These are phyloP conservation scores for Globisporangium ultimum DNA, from an alignment of 352 stramenopile species.

Conservation along the genomic window DNA sequence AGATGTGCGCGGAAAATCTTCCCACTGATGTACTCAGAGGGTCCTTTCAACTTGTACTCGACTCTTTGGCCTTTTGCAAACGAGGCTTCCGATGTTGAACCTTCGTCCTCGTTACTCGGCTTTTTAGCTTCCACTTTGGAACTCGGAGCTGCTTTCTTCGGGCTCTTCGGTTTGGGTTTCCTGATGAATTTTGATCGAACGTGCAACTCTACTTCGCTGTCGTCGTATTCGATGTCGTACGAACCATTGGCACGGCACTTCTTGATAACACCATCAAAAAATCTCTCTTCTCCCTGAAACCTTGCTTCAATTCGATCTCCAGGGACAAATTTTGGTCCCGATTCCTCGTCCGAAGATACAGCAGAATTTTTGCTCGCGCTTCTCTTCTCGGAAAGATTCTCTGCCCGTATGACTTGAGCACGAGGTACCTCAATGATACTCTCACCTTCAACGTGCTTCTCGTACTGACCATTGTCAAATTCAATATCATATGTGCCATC, in stretches of 20 bases:
- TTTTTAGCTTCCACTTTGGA: constrained; percentile 11
- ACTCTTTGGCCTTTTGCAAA: constrained; percentile 56
- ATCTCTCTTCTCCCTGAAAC: constrained; percentile 35
- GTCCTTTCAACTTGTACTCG: constrained; percentile 50
- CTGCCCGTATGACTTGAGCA: constrained; percentile 28
- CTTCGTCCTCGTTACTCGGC: constrained; percentile 18
- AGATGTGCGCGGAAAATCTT: constrained; percentile 36
- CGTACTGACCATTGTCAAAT: constrained; percentile 52
- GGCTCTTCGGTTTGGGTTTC: constrained; percentile 29
- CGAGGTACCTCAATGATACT: constrained; percentile 39
- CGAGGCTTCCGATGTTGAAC: constrained; percentile 28
- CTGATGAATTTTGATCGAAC: constrained; percentile 49
- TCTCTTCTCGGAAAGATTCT: constrained; percentile 14
- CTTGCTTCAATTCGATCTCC: constrained; percentile 49
- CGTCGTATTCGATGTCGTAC: constrained; percentile 55
- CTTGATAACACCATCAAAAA: constrained; percentile 42
- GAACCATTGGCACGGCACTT: constrained; percentile 28
- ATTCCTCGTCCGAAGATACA: constrained; percentile 18
- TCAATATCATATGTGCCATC: constrained; percentile 67
- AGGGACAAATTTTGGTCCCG: constrained; percentile 22
- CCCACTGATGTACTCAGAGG: constrained; percentile 40
- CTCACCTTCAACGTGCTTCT: constrained; percentile 53
- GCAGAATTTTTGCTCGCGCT: constrained; percentile 4
- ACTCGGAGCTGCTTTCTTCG: constrained; percentile 18
- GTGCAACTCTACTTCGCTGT: constrained; percentile 58